These are phyloP conservation scores for Cryptosporidium muris DNA, from an alignment of 169 alveolate genomes.

Conservation along the genomic window DNA sequence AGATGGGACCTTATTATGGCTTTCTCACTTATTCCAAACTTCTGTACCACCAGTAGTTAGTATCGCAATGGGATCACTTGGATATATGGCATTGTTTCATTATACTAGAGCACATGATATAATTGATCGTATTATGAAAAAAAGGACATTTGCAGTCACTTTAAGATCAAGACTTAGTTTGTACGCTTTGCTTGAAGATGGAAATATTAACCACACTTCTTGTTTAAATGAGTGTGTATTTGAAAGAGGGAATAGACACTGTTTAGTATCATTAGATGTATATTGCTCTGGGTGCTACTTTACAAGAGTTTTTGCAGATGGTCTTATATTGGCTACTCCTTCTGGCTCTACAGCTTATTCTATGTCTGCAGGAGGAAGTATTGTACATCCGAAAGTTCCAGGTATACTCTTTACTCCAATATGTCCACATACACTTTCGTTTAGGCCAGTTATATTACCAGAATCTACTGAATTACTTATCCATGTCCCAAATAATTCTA, in stretches of 20 bases:
- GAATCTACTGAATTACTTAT: conserved; percentile 75
- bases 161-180: conserved; percentile 56
- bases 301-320: conserved; percentile 87
- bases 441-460: conserved; percentile 92
- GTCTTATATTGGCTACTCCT: conserved; percentile 92
- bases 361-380: conserved; percentile 97
- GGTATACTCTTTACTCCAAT: conserved; percentile 91
- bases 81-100: conserved; percentile 82
- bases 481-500: conserved; percentile 74
- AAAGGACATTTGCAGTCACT: conserved; percentile 62
- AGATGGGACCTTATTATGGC: conserved; percentile 93
- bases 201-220: conserved; percentile 19
- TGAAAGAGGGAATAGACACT: conserved; percentile 72
- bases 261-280: conserved; percentile 68
- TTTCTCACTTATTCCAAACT: conserved; percentile 82
- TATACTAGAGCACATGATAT: conserved; percentile 42
- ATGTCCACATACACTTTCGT: conserved; percentile 95
- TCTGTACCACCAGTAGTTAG: conserved; percentile 85
- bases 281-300: conserved; percentile 73
- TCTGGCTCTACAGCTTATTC: conserved; percentile 99
- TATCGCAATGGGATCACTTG: conserved; percentile 84
- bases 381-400: conserved; percentile 91
- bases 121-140: conserved; percentile 43
- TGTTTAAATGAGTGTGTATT: conserved; percentile 77
- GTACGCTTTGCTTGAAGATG: conserved; percentile 17